These are phyloP conservation scores for Lactarius vividus DNA, from an alignment of 768 basidiomycete genomes.

Conservation along the genomic window DNA sequence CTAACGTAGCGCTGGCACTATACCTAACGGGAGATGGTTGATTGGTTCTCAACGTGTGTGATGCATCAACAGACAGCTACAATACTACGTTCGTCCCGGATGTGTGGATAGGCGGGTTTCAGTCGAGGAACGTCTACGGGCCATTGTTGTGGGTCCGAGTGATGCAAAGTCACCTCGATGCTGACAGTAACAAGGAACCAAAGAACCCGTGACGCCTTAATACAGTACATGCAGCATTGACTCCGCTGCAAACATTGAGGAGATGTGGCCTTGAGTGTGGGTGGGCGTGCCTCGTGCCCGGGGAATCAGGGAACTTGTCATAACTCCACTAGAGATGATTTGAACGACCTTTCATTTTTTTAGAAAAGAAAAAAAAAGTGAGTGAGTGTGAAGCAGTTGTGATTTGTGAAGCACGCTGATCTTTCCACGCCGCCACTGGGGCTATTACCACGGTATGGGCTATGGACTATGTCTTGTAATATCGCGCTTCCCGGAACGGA, in stretches of 20 bases:
- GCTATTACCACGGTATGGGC: too few species aligned
- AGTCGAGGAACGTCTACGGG: slow-evolving; percentile 6
- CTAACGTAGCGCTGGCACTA: not conserved
- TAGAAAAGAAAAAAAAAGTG: too few species aligned
- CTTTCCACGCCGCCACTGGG: too few species aligned
- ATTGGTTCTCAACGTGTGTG: not conserved
- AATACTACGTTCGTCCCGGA: slow-evolving; percentile 9
- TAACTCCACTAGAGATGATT: not conserved
- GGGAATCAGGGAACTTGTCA: too few species aligned
- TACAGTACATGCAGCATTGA: not conserved
- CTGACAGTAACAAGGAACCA: not conserved
- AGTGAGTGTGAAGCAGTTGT: too few species aligned
- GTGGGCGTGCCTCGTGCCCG: too few species aligned
- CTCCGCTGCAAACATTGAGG: not conserved
- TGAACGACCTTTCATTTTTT: too few species aligned
- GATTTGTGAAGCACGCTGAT: too few species aligned
- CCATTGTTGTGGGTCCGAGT: not conserved
- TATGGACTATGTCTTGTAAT: too few species aligned
- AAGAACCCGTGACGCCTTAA: not conserved
- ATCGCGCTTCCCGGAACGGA: too few species aligned
- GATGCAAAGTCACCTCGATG: not conserved
- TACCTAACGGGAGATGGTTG: not conserved
- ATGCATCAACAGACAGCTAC: not conserved
- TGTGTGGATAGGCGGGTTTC: slow-evolving; percentile 8
- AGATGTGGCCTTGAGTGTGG: not conserved